These are phyloP conservation scores for Rhizophagus prolifer DNA, from an alignment of 192 early-diverging fungal species.

Conservation along the genomic window DNA sequence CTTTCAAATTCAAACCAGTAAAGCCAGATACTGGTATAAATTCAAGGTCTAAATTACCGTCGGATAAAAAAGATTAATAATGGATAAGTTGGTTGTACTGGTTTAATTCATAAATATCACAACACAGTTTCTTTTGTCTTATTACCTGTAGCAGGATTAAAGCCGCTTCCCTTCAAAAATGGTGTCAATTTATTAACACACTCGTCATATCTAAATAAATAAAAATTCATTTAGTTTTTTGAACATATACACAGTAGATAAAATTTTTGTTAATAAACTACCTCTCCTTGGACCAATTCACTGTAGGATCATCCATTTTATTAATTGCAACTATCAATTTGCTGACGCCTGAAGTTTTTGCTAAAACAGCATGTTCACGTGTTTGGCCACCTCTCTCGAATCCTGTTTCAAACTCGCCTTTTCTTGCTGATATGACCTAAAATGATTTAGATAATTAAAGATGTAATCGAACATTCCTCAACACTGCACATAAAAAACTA, in stretches of 20 bases:
- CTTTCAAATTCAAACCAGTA: conserved; percentile 96
- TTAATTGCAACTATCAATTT: conserved; percentile 92
- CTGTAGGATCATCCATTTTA: conserved; percentile 99
- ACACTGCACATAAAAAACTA: background rate
- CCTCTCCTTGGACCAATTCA: conserved; percentile 86
- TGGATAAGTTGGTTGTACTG: no score
- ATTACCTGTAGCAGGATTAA: conserved; percentile 76
- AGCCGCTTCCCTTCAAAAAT: conserved; percentile 90
- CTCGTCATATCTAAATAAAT: conserved; percentile 78
- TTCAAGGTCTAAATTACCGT: conserved; percentile 60
- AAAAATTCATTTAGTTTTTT: conserved; percentile 1
- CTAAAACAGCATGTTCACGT: conserved; percentile 95
- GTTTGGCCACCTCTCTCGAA: conserved; percentile 99
- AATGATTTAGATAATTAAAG: background rate
- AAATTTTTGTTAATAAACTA: conserved; percentile 10
- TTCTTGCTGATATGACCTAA: conserved; percentile 86
- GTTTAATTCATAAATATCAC: no score
- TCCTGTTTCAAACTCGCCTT: conserved; percentile 99
- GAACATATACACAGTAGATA: background rate
- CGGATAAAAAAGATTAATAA: no score
- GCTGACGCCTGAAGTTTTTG: conserved; percentile 96
- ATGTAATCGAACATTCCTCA: background rate
- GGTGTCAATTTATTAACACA: conserved; percentile 79
- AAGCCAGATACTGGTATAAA: conserved; percentile 95
- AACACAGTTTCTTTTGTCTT: background rate